phyloP scores from a whole-genome alignment of 805 yeast species.

The Suhomyces sp. region DNA sequence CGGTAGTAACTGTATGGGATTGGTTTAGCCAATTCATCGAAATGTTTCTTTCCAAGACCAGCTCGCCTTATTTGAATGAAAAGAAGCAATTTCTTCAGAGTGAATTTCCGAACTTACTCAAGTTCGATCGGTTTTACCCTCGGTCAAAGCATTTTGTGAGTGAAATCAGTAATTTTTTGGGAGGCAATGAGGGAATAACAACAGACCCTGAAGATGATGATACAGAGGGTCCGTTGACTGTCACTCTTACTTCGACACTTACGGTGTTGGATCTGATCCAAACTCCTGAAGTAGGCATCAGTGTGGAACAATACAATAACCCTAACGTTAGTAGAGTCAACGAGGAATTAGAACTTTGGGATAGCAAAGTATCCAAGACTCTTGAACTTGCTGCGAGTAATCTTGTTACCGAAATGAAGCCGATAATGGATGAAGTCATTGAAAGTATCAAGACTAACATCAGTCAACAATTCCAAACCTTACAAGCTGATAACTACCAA shows the following conservation, averaged over 20 bases:
- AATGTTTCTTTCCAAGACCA: conserved; percentile 1
- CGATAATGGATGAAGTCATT: conserved; percentile 21
- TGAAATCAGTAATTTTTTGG: background rate
- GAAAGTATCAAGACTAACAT: conserved; percentile 24
- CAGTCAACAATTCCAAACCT: conserved; percentile 22
- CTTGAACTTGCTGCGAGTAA: conserved; percentile 31
- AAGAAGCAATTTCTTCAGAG: conserved; percentile 21
- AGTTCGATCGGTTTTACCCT: conserved; percentile 15
- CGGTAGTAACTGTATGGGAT: background rate
- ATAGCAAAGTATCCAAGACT: conserved; percentile 30
- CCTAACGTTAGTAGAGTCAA: conserved; percentile 15
- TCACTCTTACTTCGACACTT: conserved; percentile 7
- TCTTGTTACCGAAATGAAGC: conserved; percentile 31
- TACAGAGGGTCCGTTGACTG: conserved; percentile 1
- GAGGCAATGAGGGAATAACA: background rate
- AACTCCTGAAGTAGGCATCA: conserved; percentile 1
- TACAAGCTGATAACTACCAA: conserved; percentile 28
- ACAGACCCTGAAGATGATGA: conserved; percentile 2
- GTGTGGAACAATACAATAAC: conserved; percentile 4
- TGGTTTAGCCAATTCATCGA: background rate
- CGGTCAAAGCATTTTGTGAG: background rate
- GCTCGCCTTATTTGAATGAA: conserved; percentile 14
- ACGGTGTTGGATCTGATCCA: background rate
- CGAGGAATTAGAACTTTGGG: conserved; percentile 33
- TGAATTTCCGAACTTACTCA: conserved; percentile 25